Evolutionary conservation across 345 rosid genomes (phyloP).

Genomic region (Rhodamnia argentea): DNA sequence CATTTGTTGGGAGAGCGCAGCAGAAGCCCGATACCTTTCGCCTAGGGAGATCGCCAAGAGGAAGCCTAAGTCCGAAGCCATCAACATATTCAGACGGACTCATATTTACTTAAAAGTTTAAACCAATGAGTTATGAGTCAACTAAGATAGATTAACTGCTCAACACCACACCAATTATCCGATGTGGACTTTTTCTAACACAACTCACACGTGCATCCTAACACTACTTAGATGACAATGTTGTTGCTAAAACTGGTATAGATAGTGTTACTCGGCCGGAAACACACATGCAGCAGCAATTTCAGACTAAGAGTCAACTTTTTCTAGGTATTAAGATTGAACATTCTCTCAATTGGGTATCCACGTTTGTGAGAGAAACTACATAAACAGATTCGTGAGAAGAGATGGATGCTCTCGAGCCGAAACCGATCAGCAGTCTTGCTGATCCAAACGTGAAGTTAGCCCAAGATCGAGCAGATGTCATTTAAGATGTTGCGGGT

Average conservation of each 20-base stretch:
- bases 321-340: neutral
- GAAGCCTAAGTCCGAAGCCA: no score
- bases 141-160: no score
- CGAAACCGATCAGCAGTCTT: neutral
- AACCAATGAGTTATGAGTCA: no score
- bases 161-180: no score
- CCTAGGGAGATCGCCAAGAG: no score
- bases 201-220: no score
- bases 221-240: no score
- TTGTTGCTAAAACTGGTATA: neutral
- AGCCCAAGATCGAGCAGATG: neutral
- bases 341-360: neutral
- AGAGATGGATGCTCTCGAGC: neutral
- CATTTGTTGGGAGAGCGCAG: no score
- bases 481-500: neutral
- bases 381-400: neutral
- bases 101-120: no score
- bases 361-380: neutral
- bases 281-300: neutral
- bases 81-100: no score
- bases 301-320: neutral
- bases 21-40: no score
- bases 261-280: neutral
- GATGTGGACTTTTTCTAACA: no score
- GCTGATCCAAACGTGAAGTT: neutral